phyloP scores from a whole-genome alignment of 441 rosid genomes.

The Pelargonium fulgidum region DNA sequence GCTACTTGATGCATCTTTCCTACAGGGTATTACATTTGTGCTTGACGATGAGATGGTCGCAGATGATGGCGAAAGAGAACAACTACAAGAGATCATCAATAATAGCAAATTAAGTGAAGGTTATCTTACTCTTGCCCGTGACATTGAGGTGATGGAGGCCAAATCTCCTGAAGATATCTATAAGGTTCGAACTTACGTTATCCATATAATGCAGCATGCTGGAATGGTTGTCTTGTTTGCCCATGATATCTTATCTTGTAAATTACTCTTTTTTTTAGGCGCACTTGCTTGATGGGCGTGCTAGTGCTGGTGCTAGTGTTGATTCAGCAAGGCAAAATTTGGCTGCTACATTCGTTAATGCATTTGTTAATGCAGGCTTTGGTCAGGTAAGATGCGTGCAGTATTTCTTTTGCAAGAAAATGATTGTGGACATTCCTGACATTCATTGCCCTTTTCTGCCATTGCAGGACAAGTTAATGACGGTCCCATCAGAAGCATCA shows the following conservation, averaged over 20 bases:
- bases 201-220: not conserved
- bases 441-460: slow-evolving; percentile 10
- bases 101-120: slow-evolving; percentile 74
- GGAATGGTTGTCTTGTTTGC: not conserved
- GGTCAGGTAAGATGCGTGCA: slow-evolving; percentile 49
- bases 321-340: slow-evolving; percentile 95
- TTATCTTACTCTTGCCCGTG: slow-evolving; percentile 91
- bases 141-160: slow-evolving; percentile 98
- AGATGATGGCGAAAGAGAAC: slow-evolving; percentile 55
- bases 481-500: slow-evolving; percentile 62
- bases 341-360: slow-evolving; percentile 94
- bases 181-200: slow-evolving; percentile 45
- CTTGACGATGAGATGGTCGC: slow-evolving; percentile 63
- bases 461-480: slow-evolving; percentile 89
- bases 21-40: slow-evolving; percentile 68
- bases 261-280: slow-evolving; percentile 39
- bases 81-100: slow-evolving; percentile 76
- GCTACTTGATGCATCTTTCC: slow-evolving; percentile 6
- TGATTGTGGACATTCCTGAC: slow-evolving; percentile 16
- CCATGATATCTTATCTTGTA: too few species aligned
- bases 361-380: slow-evolving; percentile 97
- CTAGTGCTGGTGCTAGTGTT: slow-evolving; percentile 64
- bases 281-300: slow-evolving; percentile 93
- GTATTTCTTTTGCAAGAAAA: not conserved
- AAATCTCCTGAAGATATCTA: slow-evolving; percentile 95